Evolutionary conservation across 805 yeast species (phyloP), one percentile per base, ranked within the genome.

Genomic region (Nakazawaea populi): DNA sequence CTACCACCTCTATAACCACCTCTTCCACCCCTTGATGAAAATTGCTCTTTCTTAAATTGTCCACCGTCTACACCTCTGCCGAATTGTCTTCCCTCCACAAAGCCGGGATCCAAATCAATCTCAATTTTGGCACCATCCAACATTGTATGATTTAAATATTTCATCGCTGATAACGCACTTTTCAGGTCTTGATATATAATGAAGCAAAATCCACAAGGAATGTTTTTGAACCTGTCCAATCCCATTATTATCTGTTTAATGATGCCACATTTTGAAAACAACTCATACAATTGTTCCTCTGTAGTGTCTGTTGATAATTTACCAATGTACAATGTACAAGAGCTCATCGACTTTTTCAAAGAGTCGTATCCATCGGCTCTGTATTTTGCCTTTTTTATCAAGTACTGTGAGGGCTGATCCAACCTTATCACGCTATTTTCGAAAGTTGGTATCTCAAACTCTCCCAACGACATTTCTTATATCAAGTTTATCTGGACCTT

Each of bases 191-290:
- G 77, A 65, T 84, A 94, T 44, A 89, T 85, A 39, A 94, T 90
- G 64, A 94, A 94, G 64, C 97, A 91, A 66, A 94, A 92, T 14
- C 99, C 98, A 64, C 98, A 91, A 1, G 99, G 99, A 1, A 97
- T 91, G 60, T 85, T 82, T 57, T 87, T 86, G 64, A 85, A 84
- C 56, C 97, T 77, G 65, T 94, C 97, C 37, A 94, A 76, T 0
- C 99, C 99, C 98, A 94, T 94, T 47, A 92, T 83, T 41, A 91
- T 87, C 60, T 85, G 76, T 56, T 80, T 80, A 39, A 92, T 83
- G 12, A 79, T 73, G 1, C 97, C 98, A 57, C 88, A 83, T 65
- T 86, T 85, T 54, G 86, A 78, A 62, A 94, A 89, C 47, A 94
- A 69, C 66, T 91, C 98, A 64, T 83, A 85, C 12, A 92, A 80